Evolutionary conservation across 371 early-diverging fungal genomes (phyloP).

Genomic region (Mortierella sp.): DNA sequence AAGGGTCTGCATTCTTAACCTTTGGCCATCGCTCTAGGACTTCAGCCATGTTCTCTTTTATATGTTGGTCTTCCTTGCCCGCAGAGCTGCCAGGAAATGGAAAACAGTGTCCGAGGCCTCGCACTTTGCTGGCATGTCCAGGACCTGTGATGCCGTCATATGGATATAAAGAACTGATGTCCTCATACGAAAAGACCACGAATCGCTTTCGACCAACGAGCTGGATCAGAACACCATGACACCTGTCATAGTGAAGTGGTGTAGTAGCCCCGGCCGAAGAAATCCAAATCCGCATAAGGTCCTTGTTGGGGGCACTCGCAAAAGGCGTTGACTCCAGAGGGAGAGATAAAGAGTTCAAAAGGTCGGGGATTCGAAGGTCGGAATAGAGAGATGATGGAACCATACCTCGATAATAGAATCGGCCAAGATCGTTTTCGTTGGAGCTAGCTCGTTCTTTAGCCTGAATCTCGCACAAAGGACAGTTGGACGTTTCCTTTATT

Average conservation of each 20-base stretch:
- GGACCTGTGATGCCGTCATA: slow-evolving; percentile 46
- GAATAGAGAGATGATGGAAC: slow-evolving; percentile 29
- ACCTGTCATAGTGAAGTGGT: slow-evolving; percentile 53
- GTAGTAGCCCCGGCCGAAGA: slow-evolving; percentile 39
- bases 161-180: slow-evolving; percentile 35
- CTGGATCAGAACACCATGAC: slow-evolving; percentile 55
- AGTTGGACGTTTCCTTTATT: slow-evolving; percentile 1
- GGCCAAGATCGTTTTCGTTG: slow-evolving; percentile 4
- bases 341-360: slow-evolving; percentile 29
- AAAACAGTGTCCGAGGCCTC: slow-evolving; percentile 42
- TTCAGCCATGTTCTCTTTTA: slow-evolving; percentile 14
- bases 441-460: not conserved
- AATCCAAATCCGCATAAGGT: slow-evolving; percentile 48
- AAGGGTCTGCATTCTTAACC: slow-evolving; percentile 36
- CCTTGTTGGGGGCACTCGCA: slow-evolving; percentile 33
- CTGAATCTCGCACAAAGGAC: slow-evolving; percentile 18
- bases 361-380: slow-evolving; percentile 22
- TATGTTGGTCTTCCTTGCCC: not conserved
- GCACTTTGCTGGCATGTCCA: slow-evolving; percentile 51
- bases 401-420: slow-evolving; percentile 49
- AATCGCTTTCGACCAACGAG: slow-evolving; percentile 52
- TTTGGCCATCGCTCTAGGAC: slow-evolving; percentile 38
- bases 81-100: not conserved
- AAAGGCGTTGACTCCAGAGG: slow-evolving; percentile 19
- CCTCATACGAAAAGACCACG: slow-evolving; percentile 50